Evolutionary conservation across 2,329 filamentous ascomycete species (phyloP).

Genomic region (Raffaelea ambrosiae): DNA sequence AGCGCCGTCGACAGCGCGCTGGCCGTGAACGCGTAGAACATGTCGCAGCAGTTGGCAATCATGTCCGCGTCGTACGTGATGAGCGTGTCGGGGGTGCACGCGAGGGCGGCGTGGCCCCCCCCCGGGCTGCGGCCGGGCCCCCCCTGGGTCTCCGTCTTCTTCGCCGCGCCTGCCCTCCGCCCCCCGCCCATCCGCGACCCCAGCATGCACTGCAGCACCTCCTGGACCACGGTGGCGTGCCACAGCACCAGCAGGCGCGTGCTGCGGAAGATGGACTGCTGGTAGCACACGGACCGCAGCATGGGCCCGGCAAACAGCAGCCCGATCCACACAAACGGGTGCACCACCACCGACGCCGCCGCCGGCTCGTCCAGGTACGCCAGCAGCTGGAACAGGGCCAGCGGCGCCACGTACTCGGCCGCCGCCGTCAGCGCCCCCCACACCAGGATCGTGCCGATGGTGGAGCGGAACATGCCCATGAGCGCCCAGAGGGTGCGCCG

Average conservation of each 20-base stretch:
- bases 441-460: conserved; percentile 12
- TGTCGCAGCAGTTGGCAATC: conserved; percentile 21
- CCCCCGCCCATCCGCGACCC: neutral
- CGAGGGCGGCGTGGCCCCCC: no score
- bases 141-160: no score
- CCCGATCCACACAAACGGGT: conserved; percentile 21
- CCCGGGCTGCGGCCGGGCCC: no score
- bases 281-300: conserved; percentile 21
- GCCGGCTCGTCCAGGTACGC: conserved; percentile 11
- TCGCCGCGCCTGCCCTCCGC: no score
- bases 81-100: no score
- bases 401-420: conserved; percentile 12
- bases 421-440: conserved; percentile 15
- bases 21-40: conserved; percentile 21
- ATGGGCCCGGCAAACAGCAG: conserved; percentile 24
- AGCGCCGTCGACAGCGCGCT: conserved; percentile 19
- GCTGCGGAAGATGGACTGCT: conserved; percentile 24
- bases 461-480: no score
- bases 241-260: conserved; percentile 22
- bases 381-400: conserved; percentile 12
- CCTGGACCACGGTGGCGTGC: conserved; percentile 21
- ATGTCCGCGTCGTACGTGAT: conserved; percentile 22
- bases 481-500: no score
- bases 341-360: neutral
- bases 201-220: conserved; percentile 18